Percentiles rank a stretch among this genome's conserved stretches.
phyloP scores from a whole-genome alignment of 139 green algal species.

The Diplosphaera chodatii region DNA sequence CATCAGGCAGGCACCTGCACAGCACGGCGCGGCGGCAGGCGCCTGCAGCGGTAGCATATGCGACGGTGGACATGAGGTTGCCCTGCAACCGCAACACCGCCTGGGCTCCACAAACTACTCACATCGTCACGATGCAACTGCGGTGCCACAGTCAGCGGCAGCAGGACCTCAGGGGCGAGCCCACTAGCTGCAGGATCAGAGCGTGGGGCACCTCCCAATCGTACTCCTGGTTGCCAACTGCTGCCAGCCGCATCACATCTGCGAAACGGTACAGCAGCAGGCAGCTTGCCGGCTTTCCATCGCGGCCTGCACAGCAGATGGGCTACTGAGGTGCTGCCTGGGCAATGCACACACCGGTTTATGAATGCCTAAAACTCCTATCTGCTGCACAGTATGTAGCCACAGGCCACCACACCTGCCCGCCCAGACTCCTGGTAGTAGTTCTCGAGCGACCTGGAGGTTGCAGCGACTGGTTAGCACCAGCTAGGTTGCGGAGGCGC shows the following conservation, averaged over 20 bases:
- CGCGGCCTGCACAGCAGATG: conserved; percentile 48
- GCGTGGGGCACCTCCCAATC: conserved; percentile 30
- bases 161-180: no score
- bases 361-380: no score
- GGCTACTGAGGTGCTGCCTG: no score
- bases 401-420: not conserved
- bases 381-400: not conserved
- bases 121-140: no score
- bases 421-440: conserved; percentile 56
- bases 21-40: conserved; percentile 40
- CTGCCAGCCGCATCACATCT: conserved; percentile 54
- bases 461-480: not conserved
- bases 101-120: no score
- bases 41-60: conserved; percentile 32
- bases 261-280: conserved; percentile 56
- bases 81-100: no score
- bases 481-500: no score
- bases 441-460: conserved; percentile 54
- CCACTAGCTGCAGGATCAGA: no score
- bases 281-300: conserved; percentile 54
- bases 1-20: conserved; percentile 20
- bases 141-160: not conserved
- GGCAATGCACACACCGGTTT: no score
- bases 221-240: conserved; percentile 55
- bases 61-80: conserved; percentile 42